A percentile compares a stretch with the other conserved stretches of the same genome.
These are phyloP conservation scores for Neurospora tetraspora DNA, from an alignment of 495 filamentous ascomycete species.

Conservation along the genomic window DNA sequence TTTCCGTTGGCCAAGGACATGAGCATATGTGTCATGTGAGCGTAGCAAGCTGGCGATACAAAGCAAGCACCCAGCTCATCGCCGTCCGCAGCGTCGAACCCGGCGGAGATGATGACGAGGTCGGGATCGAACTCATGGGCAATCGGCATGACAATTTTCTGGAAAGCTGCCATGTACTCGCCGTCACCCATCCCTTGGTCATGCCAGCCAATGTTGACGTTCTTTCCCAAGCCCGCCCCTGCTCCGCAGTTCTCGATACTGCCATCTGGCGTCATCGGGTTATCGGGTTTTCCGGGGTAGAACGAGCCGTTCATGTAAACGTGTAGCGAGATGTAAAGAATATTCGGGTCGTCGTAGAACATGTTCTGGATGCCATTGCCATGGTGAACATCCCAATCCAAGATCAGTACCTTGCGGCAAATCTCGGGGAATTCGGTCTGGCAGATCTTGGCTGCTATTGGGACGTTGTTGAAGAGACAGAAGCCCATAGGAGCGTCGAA, in stretches of 20 bases:
- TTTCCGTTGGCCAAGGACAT: constrained; percentile 92
- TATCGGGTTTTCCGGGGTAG: constrained; percentile 68
- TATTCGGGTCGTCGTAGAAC: constrained; percentile 88
- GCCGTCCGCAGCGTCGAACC: constrained; percentile 90
- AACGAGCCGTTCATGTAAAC: constrained; percentile 73
- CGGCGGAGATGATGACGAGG: constrained; percentile 89
- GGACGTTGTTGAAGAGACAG: constrained; percentile 95
- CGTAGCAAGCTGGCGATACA: constrained; percentile 83
- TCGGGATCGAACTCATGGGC: constrained; percentile 88
- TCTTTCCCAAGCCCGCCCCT: constrained; percentile 69
- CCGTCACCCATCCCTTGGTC: constrained; percentile 91
- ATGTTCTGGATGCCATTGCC: constrained; percentile 96
- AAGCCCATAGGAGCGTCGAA: constrained; percentile 78
- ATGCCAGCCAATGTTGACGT: constrained; percentile 93
- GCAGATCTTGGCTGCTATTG: constrained; percentile 76
- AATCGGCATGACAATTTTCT: constrained; percentile 95
- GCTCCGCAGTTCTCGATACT: constrained; percentile 66
- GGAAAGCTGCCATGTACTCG: constrained; percentile 94
- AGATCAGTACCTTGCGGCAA: constrained; percentile 80
- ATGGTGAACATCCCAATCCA: constrained; percentile 87
- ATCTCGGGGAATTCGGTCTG: constrained; percentile 62
- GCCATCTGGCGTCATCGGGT: constrained; percentile 48
- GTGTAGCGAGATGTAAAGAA: constrained; percentile 95
- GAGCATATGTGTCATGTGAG: constrained; percentile 98
- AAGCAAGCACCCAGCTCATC: constrained; percentile 88